Evolutionary conservation across 2,329 filamentous ascomycete species (phyloP), one percentile per base, ranked within the genome.

Genomic region (Pseudocercospora pini-densiflorae): DNA sequence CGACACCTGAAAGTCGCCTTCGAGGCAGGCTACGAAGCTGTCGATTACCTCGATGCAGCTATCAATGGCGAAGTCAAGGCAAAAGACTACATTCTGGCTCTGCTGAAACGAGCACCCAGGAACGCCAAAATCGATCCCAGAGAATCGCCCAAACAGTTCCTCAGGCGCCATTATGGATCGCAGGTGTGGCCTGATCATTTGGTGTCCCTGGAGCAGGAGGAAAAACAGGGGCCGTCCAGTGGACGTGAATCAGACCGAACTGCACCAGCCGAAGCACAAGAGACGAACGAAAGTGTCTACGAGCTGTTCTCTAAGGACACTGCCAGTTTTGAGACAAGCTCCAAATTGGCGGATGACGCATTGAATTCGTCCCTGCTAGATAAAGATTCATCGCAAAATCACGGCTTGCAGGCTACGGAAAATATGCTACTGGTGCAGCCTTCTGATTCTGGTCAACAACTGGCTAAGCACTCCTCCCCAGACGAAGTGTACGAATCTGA

Each of bases 1-100:
- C 84, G 87, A 19, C 82, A 91, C 43, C 81, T 92, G 24, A 84
- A 85, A 59, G 81, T 87, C 1, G 86, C 88, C 7, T 86, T 94
- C 72, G 80, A 85, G 36, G 86, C 87, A 27, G 92, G 91, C 24
- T 94, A 94, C 80, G 86, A 87, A 78, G 79, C 77, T 5, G 72
- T 84, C 54, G 80, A 83, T 65, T 76, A 76, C 54, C 79, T 85
- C 45, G 80, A 83, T 70, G 78, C 77, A 21, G 75, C 80, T n/a
- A 73, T 74, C 16, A 73, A 73, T 14, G 77, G 78, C 24, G 64
- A 79, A 43, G 53, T 66, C n/a, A 61, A 69, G 10, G 79, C 72
- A 62, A 73, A 66, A 33, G 47, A 36, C 1, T 72, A 73, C 62
- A 68, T 80, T 7, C 29, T 70, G 23, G 58, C 71, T 5, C 68